Conservation (phyloP, 257 asterid species). For the Oldenlandia corymbosa region DNA sequence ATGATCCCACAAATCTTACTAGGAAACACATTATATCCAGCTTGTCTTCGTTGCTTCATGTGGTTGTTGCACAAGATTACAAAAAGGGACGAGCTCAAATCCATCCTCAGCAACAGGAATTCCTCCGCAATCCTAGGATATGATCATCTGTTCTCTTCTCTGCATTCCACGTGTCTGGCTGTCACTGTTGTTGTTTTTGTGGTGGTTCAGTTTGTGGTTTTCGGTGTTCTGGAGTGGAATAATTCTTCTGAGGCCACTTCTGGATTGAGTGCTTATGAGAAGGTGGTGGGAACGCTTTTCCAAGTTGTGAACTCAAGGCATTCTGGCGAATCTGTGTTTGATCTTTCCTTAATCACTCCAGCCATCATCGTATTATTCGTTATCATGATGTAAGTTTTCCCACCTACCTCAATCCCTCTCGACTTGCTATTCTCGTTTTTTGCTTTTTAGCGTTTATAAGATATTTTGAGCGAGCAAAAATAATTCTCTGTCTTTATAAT, state of each 20-base stretch:
- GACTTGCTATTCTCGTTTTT: too few relatives aligned
- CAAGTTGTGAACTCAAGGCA: neutral
- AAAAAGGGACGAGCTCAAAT: neutral
- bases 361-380: slow-evolving; percentile 5
- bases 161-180: neutral
- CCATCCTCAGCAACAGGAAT: neutral
- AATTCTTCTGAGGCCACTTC: neutral
- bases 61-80: neutral
- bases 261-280: slow-evolving; percentile 3
- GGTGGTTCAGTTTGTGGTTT: neutral
- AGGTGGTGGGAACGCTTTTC: neutral
- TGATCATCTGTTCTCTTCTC: neutral
- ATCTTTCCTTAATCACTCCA: slow-evolving; percentile 6
- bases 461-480: too few relatives aligned
- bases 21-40: slow-evolving; percentile 54
- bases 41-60: neutral
- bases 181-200: neutral
- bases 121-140: slow-evolving; percentile 7
- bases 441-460: too few relatives aligned
- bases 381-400: slow-evolving; percentile 6
- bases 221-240: neutral
- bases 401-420: too few relatives aligned
- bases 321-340: neutral
- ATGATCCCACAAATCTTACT: slow-evolving; percentile 42
- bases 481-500: too few relatives aligned